Conservation (phyloP, 306 rosid species). For the Trichosanthes truncata region DNA sequence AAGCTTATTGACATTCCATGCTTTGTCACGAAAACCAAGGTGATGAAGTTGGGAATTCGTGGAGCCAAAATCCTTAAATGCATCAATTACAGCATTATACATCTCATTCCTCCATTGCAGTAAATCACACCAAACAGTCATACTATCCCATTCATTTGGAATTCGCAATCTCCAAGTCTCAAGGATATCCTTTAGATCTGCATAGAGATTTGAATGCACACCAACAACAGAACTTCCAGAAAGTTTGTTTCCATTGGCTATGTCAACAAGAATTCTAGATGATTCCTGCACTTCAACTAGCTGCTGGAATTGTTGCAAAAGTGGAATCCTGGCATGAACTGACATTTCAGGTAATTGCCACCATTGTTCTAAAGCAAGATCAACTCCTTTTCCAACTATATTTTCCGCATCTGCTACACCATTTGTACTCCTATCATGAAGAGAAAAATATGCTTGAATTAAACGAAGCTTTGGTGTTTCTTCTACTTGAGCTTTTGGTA, state of each 20-base stretch:
- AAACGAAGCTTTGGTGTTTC: slow-evolving; percentile 92
- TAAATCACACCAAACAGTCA: slow-evolving; percentile 97
- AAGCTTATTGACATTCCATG: slow-evolving; percentile 97
- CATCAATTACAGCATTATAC: slow-evolving; percentile 90
- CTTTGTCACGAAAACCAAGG: slow-evolving; percentile 99
- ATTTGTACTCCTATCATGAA: slow-evolving; percentile 81
- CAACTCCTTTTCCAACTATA: slow-evolving; percentile 85
- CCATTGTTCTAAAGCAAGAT: slow-evolving; percentile 97
- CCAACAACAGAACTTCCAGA: slow-evolving; percentile 70
- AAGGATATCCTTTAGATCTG: slow-evolving; percentile 96
- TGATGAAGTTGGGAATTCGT: slow-evolving; percentile 88
- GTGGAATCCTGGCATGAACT: slow-evolving; percentile 93
- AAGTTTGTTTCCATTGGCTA: slow-evolving; percentile 73
- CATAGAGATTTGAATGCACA: slow-evolving; percentile 81
- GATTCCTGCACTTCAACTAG: slow-evolving; percentile 99
- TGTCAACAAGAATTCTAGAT: slow-evolving; percentile 64
- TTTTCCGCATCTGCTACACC: slow-evolving; percentile 91
- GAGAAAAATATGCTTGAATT: slow-evolving; percentile 83
- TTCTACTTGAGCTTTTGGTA: slow-evolving; percentile 98
- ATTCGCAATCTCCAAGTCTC: slow-evolving; percentile 99
- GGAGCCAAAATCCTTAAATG: slow-evolving; percentile 74
- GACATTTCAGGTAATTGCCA: slow-evolving; percentile 99
- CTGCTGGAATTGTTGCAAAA: slow-evolving; percentile 97
- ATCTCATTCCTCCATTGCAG: slow-evolving; percentile 99
- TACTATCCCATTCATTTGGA: slow-evolving; percentile 97